Evolutionary conservation across 2,329 filamentous ascomycete species (phyloP).

Genomic region (Cyphellophora attinorum): DNA sequence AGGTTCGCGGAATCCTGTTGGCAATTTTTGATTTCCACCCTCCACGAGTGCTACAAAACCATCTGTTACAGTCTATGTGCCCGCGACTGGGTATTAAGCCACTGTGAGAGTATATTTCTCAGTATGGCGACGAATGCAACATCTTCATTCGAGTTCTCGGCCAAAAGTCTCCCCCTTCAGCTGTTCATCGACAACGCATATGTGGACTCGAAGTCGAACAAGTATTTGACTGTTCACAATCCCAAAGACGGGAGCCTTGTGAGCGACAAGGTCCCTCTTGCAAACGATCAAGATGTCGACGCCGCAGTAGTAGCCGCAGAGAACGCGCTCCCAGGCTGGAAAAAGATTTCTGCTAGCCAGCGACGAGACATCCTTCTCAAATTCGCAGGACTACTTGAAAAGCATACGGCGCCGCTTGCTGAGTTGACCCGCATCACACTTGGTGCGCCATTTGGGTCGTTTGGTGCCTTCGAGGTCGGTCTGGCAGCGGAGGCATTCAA

Average conservation of each 20-base stretch:
- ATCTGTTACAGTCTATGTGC: no score
- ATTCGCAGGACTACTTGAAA: slow-evolving; percentile 37
- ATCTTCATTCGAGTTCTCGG: no score
- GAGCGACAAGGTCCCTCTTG: slow-evolving; percentile 21
- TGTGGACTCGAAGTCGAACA: slow-evolving; percentile 24
- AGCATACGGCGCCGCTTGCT: slow-evolving; percentile 20
- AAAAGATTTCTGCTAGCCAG: slow-evolving; percentile 16
- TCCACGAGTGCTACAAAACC: no score
- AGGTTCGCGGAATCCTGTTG: no score
- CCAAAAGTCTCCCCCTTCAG: no score
- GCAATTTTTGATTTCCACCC: no score
- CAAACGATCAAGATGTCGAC: slow-evolving; percentile 24
- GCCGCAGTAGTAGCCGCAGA: slow-evolving; percentile 25
- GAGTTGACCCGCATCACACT: slow-evolving; percentile 22
- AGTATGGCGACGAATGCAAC: no score
- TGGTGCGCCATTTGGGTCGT: slow-evolving; percentile 55
- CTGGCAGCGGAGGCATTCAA: slow-evolving; percentile 49
- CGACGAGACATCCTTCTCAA: slow-evolving; percentile 18
- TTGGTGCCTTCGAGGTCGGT: slow-evolving; percentile 29
- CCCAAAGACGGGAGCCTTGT: slow-evolving; percentile 23
- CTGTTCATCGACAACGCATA: slow-evolving; percentile 36
- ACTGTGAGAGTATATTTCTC: no score
- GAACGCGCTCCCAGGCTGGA: slow-evolving; percentile 20
- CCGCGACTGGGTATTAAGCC: no score
- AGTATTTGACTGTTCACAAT: slow-evolving; percentile 25